Conservation (phyloP, 2,329 filamentous ascomycete genomes). For the Phyllosticta citriasiana region DNA sequence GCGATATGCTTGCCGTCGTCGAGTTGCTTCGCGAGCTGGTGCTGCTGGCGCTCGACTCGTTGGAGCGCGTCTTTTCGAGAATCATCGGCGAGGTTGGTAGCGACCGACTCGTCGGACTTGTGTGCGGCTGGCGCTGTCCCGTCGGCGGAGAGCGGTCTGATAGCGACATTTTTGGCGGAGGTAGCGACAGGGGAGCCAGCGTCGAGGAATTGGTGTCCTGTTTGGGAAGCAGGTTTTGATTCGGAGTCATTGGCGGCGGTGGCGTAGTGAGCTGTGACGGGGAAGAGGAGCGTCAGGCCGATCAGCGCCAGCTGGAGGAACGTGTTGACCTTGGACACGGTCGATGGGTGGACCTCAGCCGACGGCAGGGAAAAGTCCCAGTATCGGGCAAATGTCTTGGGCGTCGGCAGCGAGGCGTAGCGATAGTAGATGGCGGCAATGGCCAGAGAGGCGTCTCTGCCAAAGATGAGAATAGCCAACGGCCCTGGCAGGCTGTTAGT, state of each 20-base stretch:
- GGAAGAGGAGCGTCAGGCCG: conserved; percentile 71
- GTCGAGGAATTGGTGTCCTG: neutral
- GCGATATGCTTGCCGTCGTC: neutral
- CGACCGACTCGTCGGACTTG: neutral
- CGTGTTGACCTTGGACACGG: conserved; percentile 83
- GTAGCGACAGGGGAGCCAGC: conserved; percentile 1
- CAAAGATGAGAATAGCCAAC: conserved; percentile 82
- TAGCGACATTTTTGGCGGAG: neutral
- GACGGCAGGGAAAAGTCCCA: conserved; percentile 95
- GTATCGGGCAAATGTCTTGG: conserved; percentile 85
- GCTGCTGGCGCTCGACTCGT: neutral
- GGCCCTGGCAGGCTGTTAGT: conserved; percentile 48
- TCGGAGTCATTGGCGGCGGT: conserved; percentile 1
- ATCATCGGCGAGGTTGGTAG: neutral
- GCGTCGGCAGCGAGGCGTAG: conserved; percentile 85
- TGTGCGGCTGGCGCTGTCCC: neutral
- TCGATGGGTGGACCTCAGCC: conserved; percentile 74
- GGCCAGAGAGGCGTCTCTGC: conserved; percentile 72
- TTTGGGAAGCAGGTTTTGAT: conserved; percentile 4
- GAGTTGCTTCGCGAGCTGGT: neutral
- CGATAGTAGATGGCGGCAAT: conserved; percentile 89
- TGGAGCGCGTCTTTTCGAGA: neutral
- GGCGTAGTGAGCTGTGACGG: conserved; percentile 47
- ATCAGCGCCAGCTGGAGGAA: conserved; percentile 82
- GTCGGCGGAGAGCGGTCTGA: neutral